phyloP scores from a whole-genome alignment of 306 rosid genomes.

The Geum urbanum region DNA sequence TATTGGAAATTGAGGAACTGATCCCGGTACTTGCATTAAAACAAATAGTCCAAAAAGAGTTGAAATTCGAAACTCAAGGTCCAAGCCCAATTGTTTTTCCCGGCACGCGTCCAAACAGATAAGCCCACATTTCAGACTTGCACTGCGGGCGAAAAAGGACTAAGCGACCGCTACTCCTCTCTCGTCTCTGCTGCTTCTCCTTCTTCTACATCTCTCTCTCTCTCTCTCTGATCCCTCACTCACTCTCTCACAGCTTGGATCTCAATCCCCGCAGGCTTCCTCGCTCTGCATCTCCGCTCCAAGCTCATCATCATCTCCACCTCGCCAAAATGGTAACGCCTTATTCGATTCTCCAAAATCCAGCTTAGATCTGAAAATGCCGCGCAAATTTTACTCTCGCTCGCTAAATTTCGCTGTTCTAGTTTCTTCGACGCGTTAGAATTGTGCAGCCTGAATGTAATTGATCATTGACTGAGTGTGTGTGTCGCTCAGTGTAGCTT shows the following conservation, averaged over 20 bases:
- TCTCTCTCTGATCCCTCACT: slow-evolving; percentile 5
- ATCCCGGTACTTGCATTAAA: too few species aligned
- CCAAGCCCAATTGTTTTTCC: background rate
- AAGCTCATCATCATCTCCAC: background rate
- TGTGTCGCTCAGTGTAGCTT: background rate
- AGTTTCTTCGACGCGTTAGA: background rate
- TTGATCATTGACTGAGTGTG: background rate
- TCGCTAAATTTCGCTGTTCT: background rate
- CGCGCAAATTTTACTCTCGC: background rate
- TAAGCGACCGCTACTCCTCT: slow-evolving; percentile 1
- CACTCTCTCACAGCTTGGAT: slow-evolving; percentile 6
- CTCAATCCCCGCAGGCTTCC: background rate
- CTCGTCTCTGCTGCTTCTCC: background rate
- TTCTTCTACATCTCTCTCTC: background rate
- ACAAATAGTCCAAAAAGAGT: too few species aligned
- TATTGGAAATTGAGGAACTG: too few species aligned
- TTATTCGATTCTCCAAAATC: slow-evolving; percentile 6
- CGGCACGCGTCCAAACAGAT: background rate
- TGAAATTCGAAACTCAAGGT: background rate
- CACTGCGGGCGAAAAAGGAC: background rate
- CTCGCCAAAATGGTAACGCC: slow-evolving; percentile 23
- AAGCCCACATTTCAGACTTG: slow-evolving; percentile 2
- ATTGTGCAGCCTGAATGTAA: background rate
- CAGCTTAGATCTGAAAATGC: slow-evolving; percentile 10
- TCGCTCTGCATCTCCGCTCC: background rate